Conservation (phyloP, 768 basidiomycete species). For the Agaricus sinodeliciosus region DNA sequence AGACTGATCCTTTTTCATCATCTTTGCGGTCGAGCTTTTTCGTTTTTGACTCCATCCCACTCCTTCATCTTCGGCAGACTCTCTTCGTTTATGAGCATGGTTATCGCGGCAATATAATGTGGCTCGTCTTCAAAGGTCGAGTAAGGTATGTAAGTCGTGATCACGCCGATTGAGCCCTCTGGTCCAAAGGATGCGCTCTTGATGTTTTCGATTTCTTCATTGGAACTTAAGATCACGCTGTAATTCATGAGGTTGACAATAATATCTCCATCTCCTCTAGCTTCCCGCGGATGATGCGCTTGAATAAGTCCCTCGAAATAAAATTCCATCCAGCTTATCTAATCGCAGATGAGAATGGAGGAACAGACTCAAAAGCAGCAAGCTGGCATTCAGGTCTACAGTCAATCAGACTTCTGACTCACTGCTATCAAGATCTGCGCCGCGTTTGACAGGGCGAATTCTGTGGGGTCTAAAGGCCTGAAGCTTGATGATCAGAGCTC, state of each 20-base stretch:
- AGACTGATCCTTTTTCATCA: constrained; percentile 31
- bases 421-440: too few species aligned
- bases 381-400: too few species aligned
- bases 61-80: constrained; percentile 45
- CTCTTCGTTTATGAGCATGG: constrained; percentile 55
- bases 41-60: constrained; percentile 76
- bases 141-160: constrained; percentile 84
- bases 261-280: constrained; percentile 86
- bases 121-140: constrained; percentile 79
- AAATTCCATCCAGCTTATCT: constrained; percentile 20
- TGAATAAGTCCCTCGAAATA: constrained; percentile 91
- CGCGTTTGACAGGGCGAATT: too few species aligned
- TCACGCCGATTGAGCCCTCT: constrained; percentile 68
- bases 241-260: not conserved
- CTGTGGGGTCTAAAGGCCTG: too few species aligned
- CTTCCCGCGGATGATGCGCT: constrained; percentile 76
- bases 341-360: too few species aligned
- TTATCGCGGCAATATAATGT: constrained; percentile 69
- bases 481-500: too few species aligned
- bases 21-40: constrained; percentile 56
- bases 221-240: constrained; percentile 52
- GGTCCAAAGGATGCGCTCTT: constrained; percentile 65
- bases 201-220: constrained; percentile 80
- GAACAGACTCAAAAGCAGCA: too few species aligned
- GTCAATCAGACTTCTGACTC: too few species aligned